Conservation (phyloP, 306 rosid genomes). For the Adenanthera pavonina region DNA sequence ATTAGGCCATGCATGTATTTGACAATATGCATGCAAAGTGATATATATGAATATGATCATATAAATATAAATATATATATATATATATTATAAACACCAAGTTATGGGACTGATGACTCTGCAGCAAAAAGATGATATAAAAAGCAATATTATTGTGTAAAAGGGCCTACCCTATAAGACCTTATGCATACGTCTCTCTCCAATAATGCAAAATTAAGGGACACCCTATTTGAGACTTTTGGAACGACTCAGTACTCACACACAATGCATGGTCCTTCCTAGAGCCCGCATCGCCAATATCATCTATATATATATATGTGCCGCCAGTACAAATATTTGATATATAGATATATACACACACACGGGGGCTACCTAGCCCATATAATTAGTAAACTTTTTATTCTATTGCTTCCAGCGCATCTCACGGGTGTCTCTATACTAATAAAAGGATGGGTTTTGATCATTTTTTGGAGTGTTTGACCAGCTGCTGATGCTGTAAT, state of each 20-base stretch:
- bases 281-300: conserved; percentile 62
- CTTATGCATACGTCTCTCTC: conserved; percentile 34
- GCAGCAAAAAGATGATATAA: background rate
- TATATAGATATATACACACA: background rate
- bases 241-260: conserved; percentile 64
- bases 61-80: too few species aligned
- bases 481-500: background rate
- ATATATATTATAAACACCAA: background rate
- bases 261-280: conserved; percentile 44
- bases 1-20: background rate
- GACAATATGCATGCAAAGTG: conserved; percentile 27
- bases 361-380: background rate
- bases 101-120: conserved; percentile 31
- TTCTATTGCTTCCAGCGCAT: conserved; percentile 45
- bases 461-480: conserved; percentile 33
- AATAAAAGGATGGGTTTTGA: background rate
- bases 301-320: too few species aligned
- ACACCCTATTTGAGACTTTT: conserved; percentile 57
- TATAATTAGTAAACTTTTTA: conserved; percentile 43
- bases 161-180: background rate
- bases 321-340: conserved; percentile 40
- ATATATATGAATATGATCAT: too few species aligned
- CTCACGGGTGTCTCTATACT: background rate
- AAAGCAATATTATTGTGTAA: background rate
- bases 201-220: conserved; percentile 51